A percentile compares a stretch with the other conserved stretches of the same genome.
phyloP scores from a whole-genome alignment of 2,329 filamentous ascomycete genomes.

The Ophiostoma pallidulum region DNA sequence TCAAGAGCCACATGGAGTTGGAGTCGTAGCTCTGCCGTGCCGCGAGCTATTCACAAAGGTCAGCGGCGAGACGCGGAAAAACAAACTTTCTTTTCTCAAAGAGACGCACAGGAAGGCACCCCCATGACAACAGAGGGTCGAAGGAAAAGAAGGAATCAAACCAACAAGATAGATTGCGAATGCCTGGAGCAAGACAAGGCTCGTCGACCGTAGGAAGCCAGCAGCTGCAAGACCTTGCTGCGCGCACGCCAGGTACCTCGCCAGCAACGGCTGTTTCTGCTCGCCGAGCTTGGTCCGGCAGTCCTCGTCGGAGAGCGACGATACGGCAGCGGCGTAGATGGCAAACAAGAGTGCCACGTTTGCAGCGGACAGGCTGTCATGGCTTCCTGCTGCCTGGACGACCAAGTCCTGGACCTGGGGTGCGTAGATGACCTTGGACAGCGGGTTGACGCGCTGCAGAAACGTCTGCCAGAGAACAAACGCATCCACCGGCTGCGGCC shows the following conservation, averaged over 20 bases:
- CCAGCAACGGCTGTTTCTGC: neutral
- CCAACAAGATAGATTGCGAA: conserved; percentile 41
- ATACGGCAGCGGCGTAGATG: conserved; percentile 44
- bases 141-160: too few species aligned
- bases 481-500: conserved; percentile 26
- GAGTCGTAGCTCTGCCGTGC: conserved; percentile 32
- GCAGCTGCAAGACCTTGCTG: conserved; percentile 49
- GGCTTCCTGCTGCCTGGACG: conserved; percentile 11
- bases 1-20: conserved; percentile 49
- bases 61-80: neutral
- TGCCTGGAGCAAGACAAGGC: conserved; percentile 48
- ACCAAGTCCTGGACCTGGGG: conserved; percentile 32
- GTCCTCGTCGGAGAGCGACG: conserved; percentile 45
- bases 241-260: conserved; percentile 34
- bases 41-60: conserved; percentile 13
- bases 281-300: conserved; percentile 9
- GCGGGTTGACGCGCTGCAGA: conserved; percentile 41
- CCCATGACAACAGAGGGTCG: too few species aligned
- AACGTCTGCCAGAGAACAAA: conserved; percentile 33
- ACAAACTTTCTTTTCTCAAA: too few species aligned
- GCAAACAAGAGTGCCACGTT: conserved; percentile 31
- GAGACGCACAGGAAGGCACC: too few species aligned
- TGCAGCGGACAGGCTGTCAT: conserved; percentile 11
- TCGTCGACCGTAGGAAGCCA: conserved; percentile 46
- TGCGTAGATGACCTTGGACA: conserved; percentile 42